A percentile compares a stretch with the other conserved stretches of the same genome.
Conservation (phyloP, 768 basidiomycete species). For the Boletus sp. region DNA sequence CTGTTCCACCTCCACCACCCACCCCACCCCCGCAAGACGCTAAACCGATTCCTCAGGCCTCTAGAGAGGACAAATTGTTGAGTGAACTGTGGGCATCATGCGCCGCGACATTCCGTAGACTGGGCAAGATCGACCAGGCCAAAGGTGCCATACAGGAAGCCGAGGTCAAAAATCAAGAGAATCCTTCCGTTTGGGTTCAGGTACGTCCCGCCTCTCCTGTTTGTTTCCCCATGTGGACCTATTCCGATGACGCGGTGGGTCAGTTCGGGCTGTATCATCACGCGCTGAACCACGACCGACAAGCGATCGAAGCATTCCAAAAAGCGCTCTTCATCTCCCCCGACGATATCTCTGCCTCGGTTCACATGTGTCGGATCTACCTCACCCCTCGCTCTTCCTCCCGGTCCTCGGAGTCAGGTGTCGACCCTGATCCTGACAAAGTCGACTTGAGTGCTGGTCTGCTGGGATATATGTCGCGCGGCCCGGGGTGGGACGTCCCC, state of each 20-base stretch:
- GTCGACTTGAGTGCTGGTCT: constrained; percentile 82
- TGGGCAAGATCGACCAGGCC: constrained; percentile 87
- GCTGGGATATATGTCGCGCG: constrained; percentile 72
- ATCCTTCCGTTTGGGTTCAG: constrained; percentile 93
- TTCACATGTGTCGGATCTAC: constrained; percentile 77
- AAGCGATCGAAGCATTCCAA: constrained; percentile 73
- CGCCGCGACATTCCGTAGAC: constrained; percentile 87
- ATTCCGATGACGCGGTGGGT: constrained; percentile 1
- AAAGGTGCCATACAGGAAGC: constrained; percentile 93
- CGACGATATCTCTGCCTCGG: constrained; percentile 70
- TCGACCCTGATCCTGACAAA: constrained; percentile 38
- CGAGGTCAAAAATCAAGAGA: constrained; percentile 80
- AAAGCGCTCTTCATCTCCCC: constrained; percentile 89
- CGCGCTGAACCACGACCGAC: constrained; percentile 51
- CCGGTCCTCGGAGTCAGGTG: constrained; percentile 7
- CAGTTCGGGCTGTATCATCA: constrained; percentile 75
- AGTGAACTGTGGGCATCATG: constrained; percentile 92
- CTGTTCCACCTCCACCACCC: constrained; percentile 33
- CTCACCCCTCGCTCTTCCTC: constrained; percentile 39
- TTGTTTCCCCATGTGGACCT: not conserved
- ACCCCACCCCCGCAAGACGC: constrained; percentile 35
- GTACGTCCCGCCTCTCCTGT: constrained; percentile 39
- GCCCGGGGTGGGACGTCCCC: constrained; percentile 83
- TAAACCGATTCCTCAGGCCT: constrained; percentile 35
- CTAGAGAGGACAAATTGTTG: constrained; percentile 64